Evolutionary conservation across 106 monocot species (phyloP).

Genomic region (Ottelia alismoides): DNA sequence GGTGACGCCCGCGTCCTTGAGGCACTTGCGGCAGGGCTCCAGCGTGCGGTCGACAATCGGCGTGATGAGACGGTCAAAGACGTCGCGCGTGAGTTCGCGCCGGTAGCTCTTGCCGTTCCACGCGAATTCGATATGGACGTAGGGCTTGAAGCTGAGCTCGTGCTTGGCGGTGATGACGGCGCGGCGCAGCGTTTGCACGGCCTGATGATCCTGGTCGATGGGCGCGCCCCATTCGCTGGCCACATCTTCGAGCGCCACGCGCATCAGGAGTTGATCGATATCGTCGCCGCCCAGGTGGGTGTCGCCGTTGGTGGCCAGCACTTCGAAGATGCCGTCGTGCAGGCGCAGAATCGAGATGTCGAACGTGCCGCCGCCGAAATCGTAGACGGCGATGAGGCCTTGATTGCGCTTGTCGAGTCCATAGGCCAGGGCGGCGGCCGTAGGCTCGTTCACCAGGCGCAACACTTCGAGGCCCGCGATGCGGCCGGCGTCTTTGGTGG

Average conservation of each 20-base stretch:
- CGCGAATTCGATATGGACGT: slow-evolving; percentile 6
- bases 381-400: no score
- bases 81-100: background rate
- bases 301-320: no score
- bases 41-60: slow-evolving; percentile 44
- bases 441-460: no score
- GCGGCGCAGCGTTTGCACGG: no score
- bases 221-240: slow-evolving; percentile 6
- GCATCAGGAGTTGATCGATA: slow-evolving; percentile 6
- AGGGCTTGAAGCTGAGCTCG: slow-evolving; percentile 5
- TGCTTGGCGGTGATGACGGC: slow-evolving; percentile 9
- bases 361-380: no score
- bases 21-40: slow-evolving; percentile 46
- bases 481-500: slow-evolving; percentile 13
- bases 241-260: slow-evolving; percentile 3
- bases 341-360: slow-evolving; percentile 10
- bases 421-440: slow-evolving; percentile 14
- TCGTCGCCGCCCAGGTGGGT: no score
- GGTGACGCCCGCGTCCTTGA: slow-evolving; percentile 21
- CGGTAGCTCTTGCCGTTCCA: slow-evolving; percentile 8
- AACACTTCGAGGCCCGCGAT: slow-evolving; percentile 15
- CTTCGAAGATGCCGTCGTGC: no score
- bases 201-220: slow-evolving; percentile 6
- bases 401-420: slow-evolving; percentile 3
- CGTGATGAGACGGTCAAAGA: slow-evolving; percentile 8